Conservation (phyloP, 345 rosid genomes). For the Brassica cretica region DNA sequence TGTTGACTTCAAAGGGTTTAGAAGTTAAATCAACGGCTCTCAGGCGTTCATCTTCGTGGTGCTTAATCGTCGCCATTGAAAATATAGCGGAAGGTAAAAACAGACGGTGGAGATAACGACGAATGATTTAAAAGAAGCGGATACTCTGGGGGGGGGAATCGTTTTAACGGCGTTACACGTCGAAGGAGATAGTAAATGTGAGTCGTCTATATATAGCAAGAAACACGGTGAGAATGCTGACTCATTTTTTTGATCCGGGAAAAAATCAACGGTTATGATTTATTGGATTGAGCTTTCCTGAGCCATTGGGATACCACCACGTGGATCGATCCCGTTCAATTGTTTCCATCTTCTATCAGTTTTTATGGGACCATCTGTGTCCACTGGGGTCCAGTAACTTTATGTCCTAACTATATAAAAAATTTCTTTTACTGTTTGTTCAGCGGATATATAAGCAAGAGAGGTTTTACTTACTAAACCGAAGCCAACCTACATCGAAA, state of each 20-base stretch:
- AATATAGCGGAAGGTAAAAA: constrained; percentile 4
- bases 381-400: constrained; percentile 23
- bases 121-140: constrained; percentile 9
- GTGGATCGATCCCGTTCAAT: constrained; percentile 21
- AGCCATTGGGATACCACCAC: constrained; percentile 22
- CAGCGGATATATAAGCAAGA: too few species aligned
- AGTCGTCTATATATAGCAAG: constrained; percentile 13
- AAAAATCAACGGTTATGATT: constrained; percentile 35
- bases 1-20: background rate
- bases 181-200: constrained; percentile 11
- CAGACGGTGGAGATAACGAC: constrained; percentile 29
- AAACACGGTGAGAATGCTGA: constrained; percentile 10
- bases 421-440: background rate
- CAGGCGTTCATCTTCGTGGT: constrained; percentile 36
- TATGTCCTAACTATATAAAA: background rate
- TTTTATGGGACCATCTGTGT: constrained; percentile 31
- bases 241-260: background rate
- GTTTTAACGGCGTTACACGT: constrained; percentile 41
- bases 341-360: constrained; percentile 10
- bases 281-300: background rate
- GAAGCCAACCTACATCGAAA: background rate
- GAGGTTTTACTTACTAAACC: background rate
- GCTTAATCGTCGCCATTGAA: constrained; percentile 41
- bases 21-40: constrained; percentile 36
- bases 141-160: constrained; percentile 12